Evolutionary conservation across 2,329 filamentous ascomycete species (phyloP).

Genomic region (Hypoxylon sp.): DNA sequence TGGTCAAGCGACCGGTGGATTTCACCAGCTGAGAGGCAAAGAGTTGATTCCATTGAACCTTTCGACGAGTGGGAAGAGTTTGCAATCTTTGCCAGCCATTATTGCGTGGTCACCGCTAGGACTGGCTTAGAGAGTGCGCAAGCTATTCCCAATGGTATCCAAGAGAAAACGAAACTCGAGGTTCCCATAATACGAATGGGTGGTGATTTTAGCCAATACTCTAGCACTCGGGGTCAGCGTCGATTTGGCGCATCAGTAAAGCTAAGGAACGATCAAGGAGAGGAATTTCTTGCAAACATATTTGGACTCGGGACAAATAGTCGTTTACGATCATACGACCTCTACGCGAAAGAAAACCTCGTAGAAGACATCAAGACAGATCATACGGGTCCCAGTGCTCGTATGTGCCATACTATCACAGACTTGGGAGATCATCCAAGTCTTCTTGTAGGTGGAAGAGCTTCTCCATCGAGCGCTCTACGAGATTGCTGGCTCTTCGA

Average conservation of each 20-base stretch:
- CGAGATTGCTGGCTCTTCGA: constrained; percentile 79
- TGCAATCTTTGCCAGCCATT: constrained; percentile 83
- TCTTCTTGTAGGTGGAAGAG: constrained; percentile 78
- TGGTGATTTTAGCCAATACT: constrained; percentile 49
- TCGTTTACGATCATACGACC: constrained; percentile 59
- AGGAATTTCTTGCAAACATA: constrained; percentile 55
- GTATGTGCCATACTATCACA: constrained; percentile 82
- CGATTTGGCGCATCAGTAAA: constrained; percentile 68
- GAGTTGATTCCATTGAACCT: constrained; percentile 76
- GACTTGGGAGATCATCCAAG: constrained; percentile 65
- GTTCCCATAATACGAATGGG: constrained; percentile 9
- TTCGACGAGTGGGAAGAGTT: constrained; percentile 99
- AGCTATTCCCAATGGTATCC: neutral
- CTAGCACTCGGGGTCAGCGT: constrained; percentile 56
- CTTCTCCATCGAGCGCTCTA: constrained; percentile 75
- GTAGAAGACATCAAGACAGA: constrained; percentile 42
- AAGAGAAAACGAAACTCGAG: neutral
- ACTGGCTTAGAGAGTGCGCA: constrained; percentile 39
- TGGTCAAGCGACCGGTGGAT: constrained; percentile 79
- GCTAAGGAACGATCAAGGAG: constrained; percentile 49
- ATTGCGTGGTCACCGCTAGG: constrained; percentile 77
- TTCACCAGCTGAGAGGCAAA: constrained; percentile 62
- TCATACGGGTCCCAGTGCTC: constrained; percentile 50
- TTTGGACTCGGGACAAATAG: constrained; percentile 57
- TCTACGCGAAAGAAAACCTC: constrained; percentile 51